Evolutionary conservation across 345 rosid species (phyloP).

Genomic region (Euphorbia peplus): DNA sequence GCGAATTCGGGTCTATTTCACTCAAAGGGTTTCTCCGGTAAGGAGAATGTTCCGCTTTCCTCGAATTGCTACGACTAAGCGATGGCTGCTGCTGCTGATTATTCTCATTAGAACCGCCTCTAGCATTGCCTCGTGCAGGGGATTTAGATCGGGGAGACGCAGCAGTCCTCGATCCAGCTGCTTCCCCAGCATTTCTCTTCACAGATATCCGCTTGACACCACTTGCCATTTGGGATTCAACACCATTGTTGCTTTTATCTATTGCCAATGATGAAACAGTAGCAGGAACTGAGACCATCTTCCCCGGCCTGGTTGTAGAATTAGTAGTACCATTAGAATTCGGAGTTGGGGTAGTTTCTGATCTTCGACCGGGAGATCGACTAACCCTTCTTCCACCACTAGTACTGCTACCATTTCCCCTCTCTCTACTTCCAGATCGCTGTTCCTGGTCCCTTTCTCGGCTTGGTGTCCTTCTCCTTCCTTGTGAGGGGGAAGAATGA

Average conservation of each 20-base stretch:
- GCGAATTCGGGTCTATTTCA: conserved; percentile 61
- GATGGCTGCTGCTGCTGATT: conserved; percentile 44
- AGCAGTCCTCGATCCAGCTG: conserved; percentile 28
- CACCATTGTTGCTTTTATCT: conserved; percentile 45
- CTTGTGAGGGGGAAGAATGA: conserved; percentile 38
- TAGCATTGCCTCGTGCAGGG: conserved; percentile 48
- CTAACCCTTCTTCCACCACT: conserved; percentile 64
- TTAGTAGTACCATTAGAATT: conserved; percentile 13
- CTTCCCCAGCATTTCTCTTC: conserved; percentile 56
- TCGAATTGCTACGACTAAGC: conserved; percentile 62
- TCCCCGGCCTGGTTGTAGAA: conserved; percentile 44
- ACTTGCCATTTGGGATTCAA: conserved; percentile 17
- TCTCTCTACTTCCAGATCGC: conserved; percentile 52
- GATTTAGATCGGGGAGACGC: conserved; percentile 86
- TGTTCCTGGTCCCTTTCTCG: conserved; percentile 86
- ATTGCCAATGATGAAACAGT: conserved; percentile 49
- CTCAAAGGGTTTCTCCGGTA: conserved; percentile 64
- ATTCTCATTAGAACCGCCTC: conserved; percentile 23
- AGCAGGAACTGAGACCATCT: conserved; percentile 83
- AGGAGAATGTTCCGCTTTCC: conserved; percentile 85
- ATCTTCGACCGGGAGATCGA: conserved; percentile 78
- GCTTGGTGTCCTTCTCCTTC: conserved; percentile 92
- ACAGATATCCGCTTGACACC: conserved; percentile 54
- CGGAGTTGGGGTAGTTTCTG: conserved; percentile 37
- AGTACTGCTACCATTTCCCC: conserved; percentile 34